A percentile compares a stretch with the other conserved stretches of the same genome.
These are phyloP conservation scores for Talinum fruticosum DNA, from an alignment of 148 eudicot genomes.

Conservation along the genomic window DNA sequence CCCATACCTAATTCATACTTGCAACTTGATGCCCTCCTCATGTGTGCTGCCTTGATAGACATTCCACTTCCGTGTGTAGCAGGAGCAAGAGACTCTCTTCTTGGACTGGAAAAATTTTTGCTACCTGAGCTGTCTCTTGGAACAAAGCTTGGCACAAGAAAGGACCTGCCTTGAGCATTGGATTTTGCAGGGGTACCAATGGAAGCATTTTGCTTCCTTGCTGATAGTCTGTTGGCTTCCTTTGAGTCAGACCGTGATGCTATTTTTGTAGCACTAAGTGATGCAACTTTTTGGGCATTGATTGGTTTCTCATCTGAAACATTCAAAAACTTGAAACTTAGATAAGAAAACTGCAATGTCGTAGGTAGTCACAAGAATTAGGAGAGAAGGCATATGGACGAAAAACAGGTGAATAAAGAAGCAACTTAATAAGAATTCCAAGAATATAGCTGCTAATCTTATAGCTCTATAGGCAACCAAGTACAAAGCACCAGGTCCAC, in stretches of 20 bases:
- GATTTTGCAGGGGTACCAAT: slow-evolving; percentile 36
- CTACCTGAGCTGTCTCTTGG: slow-evolving; percentile 65
- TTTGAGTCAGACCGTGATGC: slow-evolving; percentile 36
- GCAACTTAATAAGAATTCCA: not conserved
- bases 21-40: slow-evolving; percentile 40
- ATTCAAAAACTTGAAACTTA: slow-evolving; percentile 20
- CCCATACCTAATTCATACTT: not conserved
- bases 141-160: slow-evolving; percentile 53
- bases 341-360: not conserved
- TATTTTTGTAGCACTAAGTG: slow-evolving; percentile 42
- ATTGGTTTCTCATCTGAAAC: slow-evolving; percentile 68
- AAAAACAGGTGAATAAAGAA: not conserved
- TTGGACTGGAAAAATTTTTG: slow-evolving; percentile 37
- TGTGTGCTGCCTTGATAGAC: slow-evolving; percentile 42
- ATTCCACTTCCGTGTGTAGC: slow-evolving; percentile 29
- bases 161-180: slow-evolving; percentile 44
- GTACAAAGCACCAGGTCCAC: not conserved
- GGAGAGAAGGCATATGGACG: not conserved
- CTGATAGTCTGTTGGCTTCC: slow-evolving; percentile 30
- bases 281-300: slow-evolving; percentile 45
- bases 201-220: slow-evolving; percentile 47
- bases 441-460: not conserved
- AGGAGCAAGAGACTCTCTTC: slow-evolving; percentile 55
- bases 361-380: not conserved
- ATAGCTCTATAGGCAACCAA: not conserved